Base-by-base conservation (phyloP, 2,329 filamentous ascomycete genomes). In the Plenodomus lindquistii region DNA sequence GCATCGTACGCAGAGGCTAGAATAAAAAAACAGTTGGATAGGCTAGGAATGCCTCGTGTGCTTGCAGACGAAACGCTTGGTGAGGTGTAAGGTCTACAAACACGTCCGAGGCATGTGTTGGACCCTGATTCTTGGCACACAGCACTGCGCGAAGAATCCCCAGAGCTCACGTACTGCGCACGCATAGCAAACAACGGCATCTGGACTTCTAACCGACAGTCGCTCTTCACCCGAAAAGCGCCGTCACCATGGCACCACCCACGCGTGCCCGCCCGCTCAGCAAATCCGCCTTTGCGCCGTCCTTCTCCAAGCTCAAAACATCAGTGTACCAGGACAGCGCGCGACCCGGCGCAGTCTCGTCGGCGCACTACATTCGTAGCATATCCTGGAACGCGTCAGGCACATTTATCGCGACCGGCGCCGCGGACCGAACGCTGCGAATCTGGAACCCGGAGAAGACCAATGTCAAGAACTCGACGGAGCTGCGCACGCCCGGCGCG, bases 321-420 rank as follows among this genome's bases (percentile, higher is more conserved):
- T 85, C 89, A 60, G 79, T 82, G 16, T 94, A 94, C 73, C 64
- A 65, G 52, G 76, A 79, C 55, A 65, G 65, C 34, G 55, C 58
- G 16, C 66, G 70, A n/a, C 63, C 69, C 0, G 62, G 63, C 6
- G 65, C 64, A 8, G 62, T 69, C 11, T 65, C 69, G 7, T 60
- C 63, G 11, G 59, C 61, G 31, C 71, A 72, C 43, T 70, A 60
- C 50, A 66, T 95, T 47, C 85, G 89, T 35, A 87, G 88, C 1
- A 86, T 97, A 57, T 86, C 89, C 34, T 97, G 93, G 93, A 96
- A 93, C 57, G 89, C 92, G 0, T 79, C 89, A 0, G 91, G 93
- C 27, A 88, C 84, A 8, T 79, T 94, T 50, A 85, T 97, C 52
- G 93, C 93, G 0, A 95, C 92, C 0, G 91, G 91, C 2, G 82